Evolutionary conservation across 2,329 filamentous ascomycete genomes (phyloP).

Genomic region (Cercospora zeina): DNA sequence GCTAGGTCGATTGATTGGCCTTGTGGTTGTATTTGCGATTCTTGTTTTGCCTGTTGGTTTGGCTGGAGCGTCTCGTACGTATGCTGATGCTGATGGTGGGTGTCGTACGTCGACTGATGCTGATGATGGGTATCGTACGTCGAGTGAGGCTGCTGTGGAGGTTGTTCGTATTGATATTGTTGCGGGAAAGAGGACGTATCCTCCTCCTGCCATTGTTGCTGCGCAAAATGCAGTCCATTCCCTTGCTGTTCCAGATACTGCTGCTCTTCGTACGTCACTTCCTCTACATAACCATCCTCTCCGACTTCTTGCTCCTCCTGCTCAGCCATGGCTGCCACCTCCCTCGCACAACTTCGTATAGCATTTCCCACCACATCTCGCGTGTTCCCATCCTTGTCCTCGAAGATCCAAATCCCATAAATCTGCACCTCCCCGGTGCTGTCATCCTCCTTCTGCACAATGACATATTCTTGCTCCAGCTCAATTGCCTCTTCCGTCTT

Average conservation of each 20-base stretch:
- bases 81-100: neutral
- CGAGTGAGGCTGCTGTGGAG: neutral
- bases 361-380: conserved; percentile 55
- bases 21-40: conserved; percentile 51
- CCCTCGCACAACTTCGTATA: conserved; percentile 57
- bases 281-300: neutral
- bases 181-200: conserved; percentile 40
- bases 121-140: neutral
- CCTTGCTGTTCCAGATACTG: conserved; percentile 7
- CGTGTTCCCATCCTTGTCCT: conserved; percentile 55
- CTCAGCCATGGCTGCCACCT: conserved; percentile 45
- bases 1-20: conserved; percentile 33
- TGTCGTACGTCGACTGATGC: conserved; percentile 3
- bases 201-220: neutral
- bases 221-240: neutral
- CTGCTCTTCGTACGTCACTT: conserved; percentile 10
- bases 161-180: conserved; percentile 51
- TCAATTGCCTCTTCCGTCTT: conserved; percentile 48
- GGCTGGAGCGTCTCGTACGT: conserved; percentile 7
- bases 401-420: conserved; percentile 65
- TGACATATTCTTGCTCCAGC: conserved; percentile 59
- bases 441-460: conserved; percentile 53
- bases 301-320: conserved; percentile 2
- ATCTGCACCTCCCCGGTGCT: conserved; percentile 43
- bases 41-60: conserved; percentile 55